Base-by-base conservation (phyloP, 441 rosid genomes). In the Pelargonium fulgidum region DNA sequence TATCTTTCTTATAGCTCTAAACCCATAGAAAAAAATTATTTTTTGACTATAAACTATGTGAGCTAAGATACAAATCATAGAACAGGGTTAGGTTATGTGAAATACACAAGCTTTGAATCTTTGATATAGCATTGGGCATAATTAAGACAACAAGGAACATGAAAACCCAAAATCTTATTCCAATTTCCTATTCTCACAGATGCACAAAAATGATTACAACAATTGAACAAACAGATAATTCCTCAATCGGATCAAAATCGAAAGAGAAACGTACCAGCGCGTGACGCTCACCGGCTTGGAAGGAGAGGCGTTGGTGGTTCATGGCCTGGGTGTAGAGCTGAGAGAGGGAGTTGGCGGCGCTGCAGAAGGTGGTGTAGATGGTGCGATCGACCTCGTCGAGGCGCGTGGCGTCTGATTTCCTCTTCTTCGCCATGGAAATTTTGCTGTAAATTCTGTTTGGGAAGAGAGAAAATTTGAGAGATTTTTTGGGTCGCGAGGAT, bases 241-340 rank as follows among this genome's bases (percentile, higher is more conserved):
- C 63, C 67, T 36, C 16, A 24, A 69, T 54, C 17, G 67, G 68
- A 36, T 67, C 52, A 29, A 67, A 62, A 12, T 3, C 54, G 64
- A 24, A 10, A 41, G n/a, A 12, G 50, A 61, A 5, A 29, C 47
- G 19, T 9, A 87, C 92, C 84, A 83, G 50, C 4, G 86, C 83
- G 72, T 87, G 77, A 52, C 92, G 90, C 77, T 87, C 92, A 5
- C 92, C 90, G 56, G 92, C 84, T 72, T 83, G 88, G 82, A 85
- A 87, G 79, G 88, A 83, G 69, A 80, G 81, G 64, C 87, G 85
- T 76, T 87, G 90, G 45, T 87, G 88, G 69, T 78, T 85, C 90
- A 85, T 85, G 70, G 92, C 80, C 64, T 87, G 90, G 0, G 88
- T 80, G 68, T 87, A 85, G 52, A 87, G 90, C 81, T 84, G 92